These are phyloP conservation scores for Hericium erinaceus DNA, from an alignment of 768 basidiomycete genomes.

Conservation along the genomic window DNA sequence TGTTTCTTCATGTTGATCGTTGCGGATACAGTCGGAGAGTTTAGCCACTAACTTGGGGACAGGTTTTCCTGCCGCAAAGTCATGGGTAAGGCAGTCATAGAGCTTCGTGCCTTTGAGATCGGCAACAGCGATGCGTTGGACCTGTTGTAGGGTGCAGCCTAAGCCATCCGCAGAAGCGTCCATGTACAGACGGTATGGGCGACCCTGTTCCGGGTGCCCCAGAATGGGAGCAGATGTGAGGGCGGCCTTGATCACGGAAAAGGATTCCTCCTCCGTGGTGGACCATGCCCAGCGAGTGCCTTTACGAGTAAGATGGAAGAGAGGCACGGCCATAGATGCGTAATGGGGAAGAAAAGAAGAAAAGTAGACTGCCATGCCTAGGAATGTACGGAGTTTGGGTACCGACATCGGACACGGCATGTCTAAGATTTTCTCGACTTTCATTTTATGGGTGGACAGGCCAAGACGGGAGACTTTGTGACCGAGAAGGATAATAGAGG, in stretches of 20 bases:
- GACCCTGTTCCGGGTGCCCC: conserved; percentile 21
- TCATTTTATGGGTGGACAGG: no score
- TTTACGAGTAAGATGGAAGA: conserved; percentile 26
- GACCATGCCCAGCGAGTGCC: conserved; percentile 17
- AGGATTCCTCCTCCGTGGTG: conserved; percentile 19
- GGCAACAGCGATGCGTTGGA: no score
- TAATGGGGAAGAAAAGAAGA: conserved; percentile 27
- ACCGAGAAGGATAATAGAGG: no score
- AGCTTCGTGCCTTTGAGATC: no score
- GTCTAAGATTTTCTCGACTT: no score
- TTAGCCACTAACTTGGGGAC: conserved; percentile 4
- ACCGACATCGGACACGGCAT: no score
- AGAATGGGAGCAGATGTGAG: conserved; percentile 25
- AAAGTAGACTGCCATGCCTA: conserved; percentile 32
- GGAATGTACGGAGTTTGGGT: conserved; percentile 16
- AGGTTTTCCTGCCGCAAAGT: no score
- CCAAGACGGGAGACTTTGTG: no score
- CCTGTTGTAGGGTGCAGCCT: conserved; percentile 17
- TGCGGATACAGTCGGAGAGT: conserved; percentile 1
- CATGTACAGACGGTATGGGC: conserved; percentile 25
- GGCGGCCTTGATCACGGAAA: conserved; percentile 21
- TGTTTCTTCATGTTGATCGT: conserved; percentile 13
- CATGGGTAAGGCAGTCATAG: no score
- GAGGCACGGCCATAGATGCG: conserved; percentile 23
- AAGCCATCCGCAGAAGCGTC: neutral